Percentiles rank a stretch among this genome's conserved stretches.
phyloP scores from a whole-genome alignment of 306 rosid species.

The Prunus padus region DNA sequence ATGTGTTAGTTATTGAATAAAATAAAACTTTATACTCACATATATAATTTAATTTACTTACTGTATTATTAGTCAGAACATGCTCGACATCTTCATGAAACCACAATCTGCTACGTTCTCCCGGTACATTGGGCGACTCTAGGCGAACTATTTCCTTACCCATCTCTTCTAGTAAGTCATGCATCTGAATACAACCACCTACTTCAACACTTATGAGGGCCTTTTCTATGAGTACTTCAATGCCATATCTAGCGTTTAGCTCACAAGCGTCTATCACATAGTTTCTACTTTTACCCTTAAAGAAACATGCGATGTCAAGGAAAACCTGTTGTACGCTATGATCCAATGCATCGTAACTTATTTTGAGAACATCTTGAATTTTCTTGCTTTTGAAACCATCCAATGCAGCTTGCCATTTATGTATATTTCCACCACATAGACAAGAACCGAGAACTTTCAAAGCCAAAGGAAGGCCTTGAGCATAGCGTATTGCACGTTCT shows the following conservation, averaged over 20 bases:
- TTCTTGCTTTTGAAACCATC: slow-evolving; percentile 36
- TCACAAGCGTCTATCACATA: slow-evolving; percentile 33
- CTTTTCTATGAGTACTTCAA: not conserved
- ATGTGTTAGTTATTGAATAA: no score
- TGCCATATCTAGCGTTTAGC: not conserved
- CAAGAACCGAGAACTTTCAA: slow-evolving; percentile 40
- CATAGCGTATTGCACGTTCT: not conserved
- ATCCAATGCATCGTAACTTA: slow-evolving; percentile 34
- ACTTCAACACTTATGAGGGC: slow-evolving; percentile 9
- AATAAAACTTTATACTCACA: not conserved
- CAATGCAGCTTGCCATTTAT: slow-evolving; percentile 33
- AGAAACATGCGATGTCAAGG: slow-evolving; percentile 45
- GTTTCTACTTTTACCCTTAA: slow-evolving; percentile 1
- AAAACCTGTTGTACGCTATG: slow-evolving; percentile 15
- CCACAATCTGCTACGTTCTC: slow-evolving; percentile 33
- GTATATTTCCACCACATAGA: slow-evolving; percentile 8
- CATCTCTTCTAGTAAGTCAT: slow-evolving; percentile 38
- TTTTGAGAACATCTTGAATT: slow-evolving; percentile 30
- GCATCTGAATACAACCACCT: slow-evolving; percentile 21
- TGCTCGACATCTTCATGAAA: slow-evolving; percentile 25
- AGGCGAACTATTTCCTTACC: slow-evolving; percentile 30
- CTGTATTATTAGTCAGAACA: not conserved
- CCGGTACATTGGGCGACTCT: slow-evolving; percentile 1
- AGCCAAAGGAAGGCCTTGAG: slow-evolving; percentile 33
- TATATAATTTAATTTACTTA: not conserved